Percentiles rank a stretch among this genome's conserved stretches.
These are phyloP conservation scores for Penicillium riverlandense DNA, from an alignment of 495 filamentous ascomycete genomes.

Conservation along the genomic window DNA sequence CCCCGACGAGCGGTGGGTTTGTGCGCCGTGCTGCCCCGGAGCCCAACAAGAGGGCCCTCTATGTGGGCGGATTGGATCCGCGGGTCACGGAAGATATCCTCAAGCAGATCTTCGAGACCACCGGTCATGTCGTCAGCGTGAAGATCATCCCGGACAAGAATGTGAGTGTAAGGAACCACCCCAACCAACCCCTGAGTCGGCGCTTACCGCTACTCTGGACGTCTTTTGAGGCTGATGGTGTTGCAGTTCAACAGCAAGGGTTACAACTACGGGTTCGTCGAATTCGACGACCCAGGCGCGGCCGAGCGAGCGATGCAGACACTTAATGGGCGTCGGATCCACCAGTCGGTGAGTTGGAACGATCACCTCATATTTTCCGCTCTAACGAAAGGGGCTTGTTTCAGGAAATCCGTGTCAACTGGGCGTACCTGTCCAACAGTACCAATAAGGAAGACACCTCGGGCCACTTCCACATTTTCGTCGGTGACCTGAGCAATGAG, in stretches of 20 bases:
- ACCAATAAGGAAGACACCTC: slow-evolving; percentile 96
- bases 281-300: slow-evolving; percentile 95
- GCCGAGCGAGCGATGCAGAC: slow-evolving; percentile 97
- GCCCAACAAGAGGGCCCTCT: slow-evolving; percentile 96
- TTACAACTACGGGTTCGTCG: slow-evolving; percentile 98
- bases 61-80: slow-evolving; percentile 92
- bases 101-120: slow-evolving; percentile 98
- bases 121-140: slow-evolving; percentile 94
- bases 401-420: slow-evolving; percentile 99
- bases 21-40: slow-evolving; percentile 91
- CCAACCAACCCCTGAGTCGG: not conserved
- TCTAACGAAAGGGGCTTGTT: not conserved
- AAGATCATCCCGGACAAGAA: slow-evolving; percentile 99
- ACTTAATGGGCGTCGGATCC: slow-evolving; percentile 88
- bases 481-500: slow-evolving; percentile 96
- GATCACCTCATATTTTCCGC: not conserved
- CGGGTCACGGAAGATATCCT: slow-evolving; percentile 94
- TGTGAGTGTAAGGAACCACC: slow-evolving; percentile 46
- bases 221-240: no score
- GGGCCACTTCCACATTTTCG: slow-evolving; percentile 98
- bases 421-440: slow-evolving; percentile 97
- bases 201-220: no score
- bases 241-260: slow-evolving; percentile 75
- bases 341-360: slow-evolving; percentile 62
- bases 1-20: slow-evolving; percentile 73